phyloP scores from a whole-genome alignment of 2,329 filamentous ascomycete genomes.

The Colletotrichum liaoningense region DNA sequence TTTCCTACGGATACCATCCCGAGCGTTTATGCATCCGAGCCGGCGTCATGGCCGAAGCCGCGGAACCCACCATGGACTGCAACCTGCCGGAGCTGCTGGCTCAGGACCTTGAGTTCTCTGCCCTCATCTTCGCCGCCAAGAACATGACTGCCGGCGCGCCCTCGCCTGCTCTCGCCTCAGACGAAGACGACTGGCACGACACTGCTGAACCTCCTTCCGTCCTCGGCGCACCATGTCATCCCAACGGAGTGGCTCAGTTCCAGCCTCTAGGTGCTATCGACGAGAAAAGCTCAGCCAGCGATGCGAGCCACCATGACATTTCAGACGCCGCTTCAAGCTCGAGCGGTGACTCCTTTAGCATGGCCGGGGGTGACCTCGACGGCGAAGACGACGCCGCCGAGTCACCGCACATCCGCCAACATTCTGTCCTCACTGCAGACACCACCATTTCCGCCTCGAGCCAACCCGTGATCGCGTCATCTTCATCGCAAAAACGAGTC shows the following conservation, averaged over 20 bases:
- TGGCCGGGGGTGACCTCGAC: constrained; percentile 44
- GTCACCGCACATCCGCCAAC: constrained; percentile 39
- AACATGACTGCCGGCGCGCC: constrained; percentile 66
- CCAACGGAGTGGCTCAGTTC: constrained; percentile 27
- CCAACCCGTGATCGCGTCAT: constrained; percentile 36
- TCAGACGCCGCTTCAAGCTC: constrained; percentile 43
- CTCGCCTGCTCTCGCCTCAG: constrained; percentile 47
- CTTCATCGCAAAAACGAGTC: constrained; percentile 38
- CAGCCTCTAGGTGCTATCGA: constrained; percentile 32
- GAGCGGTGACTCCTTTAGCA: constrained; percentile 50
- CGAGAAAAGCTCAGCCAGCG: constrained; percentile 32
- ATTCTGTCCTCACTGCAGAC: constrained; percentile 52
- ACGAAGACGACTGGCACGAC: constrained; percentile 33
- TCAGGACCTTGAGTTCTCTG: constrained; percentile 62
- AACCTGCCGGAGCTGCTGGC: constrained; percentile 69
- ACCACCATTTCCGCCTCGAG: constrained; percentile 53
- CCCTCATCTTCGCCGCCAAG: constrained; percentile 59
- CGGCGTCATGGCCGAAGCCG: constrained; percentile 34
- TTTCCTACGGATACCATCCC: constrained; percentile 20
- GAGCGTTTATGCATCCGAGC: constrained; percentile 26
- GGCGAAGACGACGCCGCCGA: constrained; percentile 28
- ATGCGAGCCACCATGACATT: constrained; percentile 36
- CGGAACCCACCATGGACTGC: constrained; percentile 47
- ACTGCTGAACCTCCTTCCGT: constrained; percentile 19
- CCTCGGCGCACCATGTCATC: constrained; percentile 21